phyloP scores from a whole-genome alignment of 805 yeast genomes.

The Candida saitoana region DNA sequence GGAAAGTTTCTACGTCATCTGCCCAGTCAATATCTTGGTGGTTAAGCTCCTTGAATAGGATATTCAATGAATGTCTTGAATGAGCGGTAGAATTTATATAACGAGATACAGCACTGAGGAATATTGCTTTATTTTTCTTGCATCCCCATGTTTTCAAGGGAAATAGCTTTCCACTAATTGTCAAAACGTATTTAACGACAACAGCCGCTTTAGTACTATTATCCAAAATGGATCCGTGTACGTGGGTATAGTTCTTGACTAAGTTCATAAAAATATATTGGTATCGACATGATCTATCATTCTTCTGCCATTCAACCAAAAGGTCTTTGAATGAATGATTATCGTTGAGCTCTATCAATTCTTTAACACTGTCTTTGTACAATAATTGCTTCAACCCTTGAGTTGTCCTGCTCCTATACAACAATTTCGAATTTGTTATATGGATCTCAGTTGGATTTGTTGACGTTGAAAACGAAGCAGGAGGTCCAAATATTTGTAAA shows the following conservation, averaged over 20 bases:
- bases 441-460: background rate
- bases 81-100: conserved; percentile 36
- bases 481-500: conserved; percentile 24
- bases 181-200: conserved; percentile 42
- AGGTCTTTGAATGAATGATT: background rate
- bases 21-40: conserved; percentile 55
- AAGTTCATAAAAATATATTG: conserved; percentile 34
- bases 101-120: conserved; percentile 33
- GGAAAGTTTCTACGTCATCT: conserved; percentile 22
- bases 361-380: background rate
- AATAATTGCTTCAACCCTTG: background rate
- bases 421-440: conserved; percentile 3
- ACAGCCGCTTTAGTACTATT: conserved; percentile 23
- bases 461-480: conserved; percentile 3
- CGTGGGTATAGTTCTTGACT: conserved; percentile 7
- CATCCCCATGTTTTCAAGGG: conserved; percentile 55
- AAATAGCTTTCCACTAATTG: conserved; percentile 44
- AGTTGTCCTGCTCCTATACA: conserved; percentile 1
- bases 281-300: conserved; percentile 34
- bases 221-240: conserved; percentile 23
- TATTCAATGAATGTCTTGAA: conserved; percentile 29
- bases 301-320: conserved; percentile 16
- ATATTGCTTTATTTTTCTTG: conserved; percentile 38
- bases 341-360: background rate
- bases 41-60: conserved; percentile 32